Conservation (phyloP, 2,329 filamentous ascomycete genomes). For the Kalmusia sp. region DNA sequence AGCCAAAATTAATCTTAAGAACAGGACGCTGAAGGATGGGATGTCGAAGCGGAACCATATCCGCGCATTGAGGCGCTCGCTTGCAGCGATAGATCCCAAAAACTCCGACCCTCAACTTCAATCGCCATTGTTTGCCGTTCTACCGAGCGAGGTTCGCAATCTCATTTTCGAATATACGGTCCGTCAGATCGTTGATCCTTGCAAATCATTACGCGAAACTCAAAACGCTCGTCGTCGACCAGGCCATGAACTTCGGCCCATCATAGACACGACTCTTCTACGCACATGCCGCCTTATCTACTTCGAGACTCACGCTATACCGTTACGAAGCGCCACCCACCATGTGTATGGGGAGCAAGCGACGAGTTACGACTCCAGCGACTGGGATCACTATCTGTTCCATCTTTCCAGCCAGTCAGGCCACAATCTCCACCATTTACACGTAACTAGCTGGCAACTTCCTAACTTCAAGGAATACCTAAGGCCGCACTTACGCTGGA, state of each 20-base stretch:
- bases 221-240: slow-evolving; percentile 25
- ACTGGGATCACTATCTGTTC: slow-evolving; percentile 27
- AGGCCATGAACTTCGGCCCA: slow-evolving; percentile 38
- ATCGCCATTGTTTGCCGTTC: slow-evolving; percentile 27
- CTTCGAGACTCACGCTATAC: slow-evolving; percentile 46
- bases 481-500: slow-evolving; percentile 26
- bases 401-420: slow-evolving; percentile 28
- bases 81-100: slow-evolving; percentile 23
- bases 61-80: slow-evolving; percentile 22
- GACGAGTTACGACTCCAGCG: slow-evolving; percentile 17
- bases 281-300: slow-evolving; percentile 50
- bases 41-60: background rate
- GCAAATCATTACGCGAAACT: slow-evolving; percentile 12
- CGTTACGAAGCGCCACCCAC: slow-evolving; percentile 37
- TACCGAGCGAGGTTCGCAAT: slow-evolving; percentile 34
- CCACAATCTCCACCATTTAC: slow-evolving; percentile 28
- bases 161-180: slow-evolving; percentile 22
- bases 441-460: slow-evolving; percentile 16
- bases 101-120: slow-evolving; percentile 28
- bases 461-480: slow-evolving; percentile 19
- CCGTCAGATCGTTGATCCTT: slow-evolving; percentile 18
- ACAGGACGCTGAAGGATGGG: background rate
- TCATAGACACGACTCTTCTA: slow-evolving; percentile 38
- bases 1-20: background rate
- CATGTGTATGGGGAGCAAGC: slow-evolving; percentile 20